Percentiles rank a stretch among this genome's conserved stretches.
Evolutionary conservation across 768 basidiomycete species (phyloP).

Genomic region (Gloeostereum incarnatum): DNA sequence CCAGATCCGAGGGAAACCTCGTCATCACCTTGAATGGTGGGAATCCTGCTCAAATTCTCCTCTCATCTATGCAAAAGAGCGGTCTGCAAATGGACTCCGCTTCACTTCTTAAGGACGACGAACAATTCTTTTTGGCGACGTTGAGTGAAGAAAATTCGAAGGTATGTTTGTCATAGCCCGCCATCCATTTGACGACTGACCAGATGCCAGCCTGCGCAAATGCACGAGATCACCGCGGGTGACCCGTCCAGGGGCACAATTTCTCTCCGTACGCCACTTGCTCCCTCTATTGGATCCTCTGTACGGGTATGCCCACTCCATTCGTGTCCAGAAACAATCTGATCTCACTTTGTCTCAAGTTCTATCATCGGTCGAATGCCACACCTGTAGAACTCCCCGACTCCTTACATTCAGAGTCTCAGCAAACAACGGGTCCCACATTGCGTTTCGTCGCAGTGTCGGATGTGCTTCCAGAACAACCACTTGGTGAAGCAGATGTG

Average conservation of each 20-base stretch:
- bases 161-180: conserved; percentile 12
- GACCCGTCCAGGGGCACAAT: conserved; percentile 64
- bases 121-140: conserved; percentile 47
- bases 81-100: conserved; percentile 19
- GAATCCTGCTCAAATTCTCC: conserved; percentile 55
- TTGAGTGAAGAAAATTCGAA: conserved; percentile 16
- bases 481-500: conserved; percentile 4
- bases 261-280: conserved; percentile 43
- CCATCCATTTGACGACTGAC: background rate
- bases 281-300: conserved; percentile 37
- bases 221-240: conserved; percentile 58
- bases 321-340: background rate
- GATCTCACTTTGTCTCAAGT: conserved; percentile 12
- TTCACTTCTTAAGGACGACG: conserved; percentile 37
- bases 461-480: conserved; percentile 9
- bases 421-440: background rate
- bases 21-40: conserved; percentile 43
- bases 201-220: conserved; percentile 26
- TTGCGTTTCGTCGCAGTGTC: conserved; percentile 15
- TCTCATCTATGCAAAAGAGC: conserved; percentile 37
- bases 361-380: conserved; percentile 27
- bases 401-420: conserved; percentile 1
- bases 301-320: conserved; percentile 31
- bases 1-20: conserved; percentile 66
- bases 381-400: conserved; percentile 6